A percentile compares a stretch with the other conserved stretches of the same genome.
phyloP scores from a whole-genome alignment of 768 basidiomycete species.

The Auricularia auricula-judae region DNA sequence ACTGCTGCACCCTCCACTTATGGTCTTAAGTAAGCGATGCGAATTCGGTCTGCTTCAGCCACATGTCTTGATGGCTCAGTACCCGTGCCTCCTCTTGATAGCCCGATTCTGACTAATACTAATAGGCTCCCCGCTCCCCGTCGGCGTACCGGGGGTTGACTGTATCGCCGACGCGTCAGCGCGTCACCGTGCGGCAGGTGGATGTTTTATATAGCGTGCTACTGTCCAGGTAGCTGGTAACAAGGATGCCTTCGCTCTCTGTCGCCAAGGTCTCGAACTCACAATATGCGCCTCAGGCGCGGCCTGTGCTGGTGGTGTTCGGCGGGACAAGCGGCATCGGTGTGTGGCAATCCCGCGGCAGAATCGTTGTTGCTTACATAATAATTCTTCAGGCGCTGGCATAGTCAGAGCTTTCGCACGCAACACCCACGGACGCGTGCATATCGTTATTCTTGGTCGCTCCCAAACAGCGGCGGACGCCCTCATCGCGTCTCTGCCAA shows the following conservation, averaged over 20 bases:
- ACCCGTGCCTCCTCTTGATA: no score
- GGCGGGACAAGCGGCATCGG: constrained; percentile 28
- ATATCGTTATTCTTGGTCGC: constrained; percentile 42
- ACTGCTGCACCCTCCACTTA: no score
- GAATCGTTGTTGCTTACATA: neutral
- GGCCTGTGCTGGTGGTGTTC: constrained; percentile 22
- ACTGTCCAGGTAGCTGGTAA: no score
- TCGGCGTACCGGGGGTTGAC: no score
- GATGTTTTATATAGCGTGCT: no score
- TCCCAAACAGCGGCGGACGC: constrained; percentile 36
- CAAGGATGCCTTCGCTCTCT: constrained; percentile 20
- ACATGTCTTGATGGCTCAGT: no score
- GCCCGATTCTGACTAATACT: no score
- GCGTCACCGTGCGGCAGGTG: no score
- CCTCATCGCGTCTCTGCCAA: constrained; percentile 32
- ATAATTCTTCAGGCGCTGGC: constrained; percentile 16
- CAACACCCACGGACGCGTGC: constrained; percentile 35
- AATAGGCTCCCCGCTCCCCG: no score
- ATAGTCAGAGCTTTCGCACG: constrained; percentile 34
- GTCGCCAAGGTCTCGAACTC: constrained; percentile 23
- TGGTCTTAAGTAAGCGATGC: no score
- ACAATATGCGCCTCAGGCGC: constrained; percentile 8
- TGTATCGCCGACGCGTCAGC: no score
- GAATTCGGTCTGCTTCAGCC: no score
- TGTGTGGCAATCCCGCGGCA: neutral